Evolutionary conservation across 306 rosid genomes (phyloP).

Genomic region (Dalbergia cochinchinensis): DNA sequence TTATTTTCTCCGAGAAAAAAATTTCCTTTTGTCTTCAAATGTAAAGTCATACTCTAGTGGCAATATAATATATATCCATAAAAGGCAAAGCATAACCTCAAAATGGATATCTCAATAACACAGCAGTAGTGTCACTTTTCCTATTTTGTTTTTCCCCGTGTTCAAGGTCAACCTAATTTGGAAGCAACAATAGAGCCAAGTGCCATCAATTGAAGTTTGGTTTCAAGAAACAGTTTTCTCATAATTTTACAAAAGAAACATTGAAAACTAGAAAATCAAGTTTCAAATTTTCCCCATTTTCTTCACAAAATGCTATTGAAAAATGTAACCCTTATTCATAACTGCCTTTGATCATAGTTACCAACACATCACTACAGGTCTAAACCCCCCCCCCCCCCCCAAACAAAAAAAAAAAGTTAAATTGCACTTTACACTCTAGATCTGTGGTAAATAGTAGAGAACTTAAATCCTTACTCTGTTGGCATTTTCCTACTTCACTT

Average conservation of each 20-base stretch:
- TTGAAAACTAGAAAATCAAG: too few species aligned
- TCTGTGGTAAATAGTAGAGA: background rate
- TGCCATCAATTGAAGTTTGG: slow-evolving; percentile 1
- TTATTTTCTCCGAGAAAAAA: background rate
- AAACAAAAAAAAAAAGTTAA: background rate
- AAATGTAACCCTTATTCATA: background rate
- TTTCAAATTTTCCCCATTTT: too few species aligned
- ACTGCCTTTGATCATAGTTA: background rate
- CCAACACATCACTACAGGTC: background rate
- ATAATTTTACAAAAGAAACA: too few species aligned
- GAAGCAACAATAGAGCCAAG: background rate
- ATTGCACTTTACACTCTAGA: background rate
- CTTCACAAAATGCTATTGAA: background rate
- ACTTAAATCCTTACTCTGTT: background rate
- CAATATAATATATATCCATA: background rate
- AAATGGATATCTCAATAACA: background rate
- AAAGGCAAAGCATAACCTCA: slow-evolving; percentile 9
- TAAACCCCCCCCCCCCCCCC: too few species aligned
- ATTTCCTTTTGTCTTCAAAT: background rate
- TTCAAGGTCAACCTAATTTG: slow-evolving; percentile 10
- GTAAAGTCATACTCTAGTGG: background rate
- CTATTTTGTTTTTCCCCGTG: background rate
- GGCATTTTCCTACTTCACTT: background rate
- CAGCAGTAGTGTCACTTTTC: background rate
- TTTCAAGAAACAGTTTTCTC: too few species aligned